Conservation (phyloP, 805 yeast species). For the Metschnikowia similis region DNA sequence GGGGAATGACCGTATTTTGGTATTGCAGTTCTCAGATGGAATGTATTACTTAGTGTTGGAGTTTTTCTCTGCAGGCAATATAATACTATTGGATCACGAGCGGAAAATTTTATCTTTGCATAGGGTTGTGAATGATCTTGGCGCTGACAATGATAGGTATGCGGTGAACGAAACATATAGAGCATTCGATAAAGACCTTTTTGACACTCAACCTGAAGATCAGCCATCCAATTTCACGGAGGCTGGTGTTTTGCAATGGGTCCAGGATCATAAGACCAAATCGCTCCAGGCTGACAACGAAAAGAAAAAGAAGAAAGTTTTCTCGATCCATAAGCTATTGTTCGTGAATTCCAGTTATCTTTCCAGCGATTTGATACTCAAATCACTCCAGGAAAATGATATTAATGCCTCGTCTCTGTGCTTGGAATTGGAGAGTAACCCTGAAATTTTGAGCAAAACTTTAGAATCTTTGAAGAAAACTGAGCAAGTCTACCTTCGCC, state of each 20-base stretch:
- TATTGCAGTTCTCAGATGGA: slow-evolving; percentile 82
- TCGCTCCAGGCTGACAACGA: slow-evolving; percentile 10
- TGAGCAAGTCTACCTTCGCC: slow-evolving; percentile 36
- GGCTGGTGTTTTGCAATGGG: slow-evolving; percentile 38
- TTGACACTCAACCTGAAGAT: slow-evolving; percentile 22
- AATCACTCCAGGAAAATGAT: slow-evolving; percentile 43
- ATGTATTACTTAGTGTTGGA: slow-evolving; percentile 73
- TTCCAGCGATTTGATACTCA: slow-evolving; percentile 73
- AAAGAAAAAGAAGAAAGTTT: slow-evolving; percentile 39
- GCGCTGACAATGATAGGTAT: slow-evolving; percentile 50
- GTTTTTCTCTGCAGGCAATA: slow-evolving; percentile 93
- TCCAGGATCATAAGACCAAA: slow-evolving; percentile 27
- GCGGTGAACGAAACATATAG: slow-evolving; percentile 73
- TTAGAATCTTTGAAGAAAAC: slow-evolving; percentile 45
- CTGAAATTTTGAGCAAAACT: slow-evolving; percentile 27
- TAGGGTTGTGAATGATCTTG: slow-evolving; percentile 73
- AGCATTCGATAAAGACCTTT: slow-evolving; percentile 53
- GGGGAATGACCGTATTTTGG: slow-evolving; percentile 77
- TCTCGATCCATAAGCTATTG: slow-evolving; percentile 64
- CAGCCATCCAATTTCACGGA: slow-evolving; percentile 19
- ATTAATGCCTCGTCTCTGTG: slow-evolving; percentile 45
- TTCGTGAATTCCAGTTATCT: slow-evolving; percentile 68
- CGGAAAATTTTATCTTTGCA: slow-evolving; percentile 67
- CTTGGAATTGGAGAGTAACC: slow-evolving; percentile 23
- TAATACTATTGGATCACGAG: slow-evolving; percentile 68